Base-by-base conservation (phyloP, 805 yeast species). In the Zygosaccharomyces lentus region DNA sequence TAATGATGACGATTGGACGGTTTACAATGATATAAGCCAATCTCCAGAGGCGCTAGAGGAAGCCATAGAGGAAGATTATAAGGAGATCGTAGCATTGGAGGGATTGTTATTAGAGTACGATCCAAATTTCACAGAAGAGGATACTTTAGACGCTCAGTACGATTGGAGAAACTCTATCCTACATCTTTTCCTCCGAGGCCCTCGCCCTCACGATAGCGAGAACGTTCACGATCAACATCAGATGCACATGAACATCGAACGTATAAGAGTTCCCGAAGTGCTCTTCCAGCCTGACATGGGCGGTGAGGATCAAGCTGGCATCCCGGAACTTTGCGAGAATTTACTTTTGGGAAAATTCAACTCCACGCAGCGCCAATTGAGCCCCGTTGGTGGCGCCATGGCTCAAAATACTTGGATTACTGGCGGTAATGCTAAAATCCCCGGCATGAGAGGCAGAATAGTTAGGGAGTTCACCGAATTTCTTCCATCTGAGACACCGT, bases 261-360 rank as follows among this genome's bases (percentile, higher is more conserved):
- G 99, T 48, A 84, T 91, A 24, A 76, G 95, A 47, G 87, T 91
- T 2, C 97, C 98, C 0, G 99, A 93, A 66, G 82, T 90, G 2
- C 61, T 89, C 39, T 89, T 93, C 66, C 93, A 91, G 63, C 99
- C 99, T 6, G 77, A 83, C 7, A 88, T 93, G 51, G 96, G 95
- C 0, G 99, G 99, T 17, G 72, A 89, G 17, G 99, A 93, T 65
- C 98, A 90, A 67, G 96, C 97, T 0, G 98, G 98, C 23, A 73
- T 93, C n/a, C 62, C 77, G 19, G 98, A 93, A 65, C 67, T 89
- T 34, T 74, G 82, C 45, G 84, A 82, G 52, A 84, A 81, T 47
- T 72, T 87, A 6, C 59, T 90, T 5, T 59, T 77, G 34, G 75
- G 80, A 39, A 74, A 89, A 56, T 70, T 81, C 43, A 85, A 81